Percentiles rank a stretch among this genome's conserved stretches.
Conservation (phyloP, 768 basidiomycete species). For the Lactarius tabidus region DNA sequence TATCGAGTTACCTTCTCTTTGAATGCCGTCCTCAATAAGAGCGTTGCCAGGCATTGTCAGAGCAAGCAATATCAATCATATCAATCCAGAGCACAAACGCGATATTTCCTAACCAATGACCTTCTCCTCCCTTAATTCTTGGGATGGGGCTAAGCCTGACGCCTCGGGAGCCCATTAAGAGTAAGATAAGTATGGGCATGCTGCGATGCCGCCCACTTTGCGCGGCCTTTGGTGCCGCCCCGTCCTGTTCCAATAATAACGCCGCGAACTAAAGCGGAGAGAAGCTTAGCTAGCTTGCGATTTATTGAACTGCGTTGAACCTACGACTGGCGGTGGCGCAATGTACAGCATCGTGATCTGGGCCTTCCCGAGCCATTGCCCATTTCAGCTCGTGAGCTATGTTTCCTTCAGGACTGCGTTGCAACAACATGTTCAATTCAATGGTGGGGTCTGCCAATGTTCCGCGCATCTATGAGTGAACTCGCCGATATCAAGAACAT, state of each 20-base stretch:
- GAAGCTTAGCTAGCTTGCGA: neutral
- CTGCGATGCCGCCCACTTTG: constrained; percentile 1
- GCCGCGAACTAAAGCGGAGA: neutral
- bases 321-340: neutral
- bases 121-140: neutral
- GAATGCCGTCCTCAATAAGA: neutral
- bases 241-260: neutral
- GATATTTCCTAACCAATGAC: neutral
- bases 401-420: neutral
- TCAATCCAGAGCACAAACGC: neutral
- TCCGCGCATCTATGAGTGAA: neutral
- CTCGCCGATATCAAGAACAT: neutral
- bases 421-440: neutral
- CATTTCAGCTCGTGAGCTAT: neutral
- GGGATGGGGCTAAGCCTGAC: neutral
- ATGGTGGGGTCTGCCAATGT: neutral
- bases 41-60: neutral
- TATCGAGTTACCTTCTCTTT: neutral
- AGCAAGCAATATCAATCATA: neutral
- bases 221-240: neutral
- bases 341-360: neutral
- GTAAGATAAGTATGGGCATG: neutral
- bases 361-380: neutral
- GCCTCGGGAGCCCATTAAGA: neutral
- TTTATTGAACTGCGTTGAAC: neutral